These are phyloP conservation scores for Aspergillus sp. DNA, from an alignment of 2,329 filamentous ascomycete genomes.

Conservation along the genomic window DNA sequence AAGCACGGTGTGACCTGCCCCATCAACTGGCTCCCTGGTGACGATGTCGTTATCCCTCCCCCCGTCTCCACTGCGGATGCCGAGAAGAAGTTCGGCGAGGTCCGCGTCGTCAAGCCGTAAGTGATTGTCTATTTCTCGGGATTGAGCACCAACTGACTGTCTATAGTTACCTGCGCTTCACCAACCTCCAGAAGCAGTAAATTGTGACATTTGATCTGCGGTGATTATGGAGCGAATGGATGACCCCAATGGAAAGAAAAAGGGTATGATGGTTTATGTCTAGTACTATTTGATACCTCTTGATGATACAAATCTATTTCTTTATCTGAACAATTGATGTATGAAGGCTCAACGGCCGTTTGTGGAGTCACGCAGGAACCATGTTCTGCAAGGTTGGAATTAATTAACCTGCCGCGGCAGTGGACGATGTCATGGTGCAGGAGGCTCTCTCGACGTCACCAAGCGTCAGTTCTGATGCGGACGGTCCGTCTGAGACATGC, in stretches of 20 bases:
- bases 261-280: slow-evolving; percentile 8
- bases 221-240: background rate
- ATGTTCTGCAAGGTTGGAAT: background rate
- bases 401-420: background rate
- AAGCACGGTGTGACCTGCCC: slow-evolving; percentile 86
- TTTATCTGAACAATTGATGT: background rate
- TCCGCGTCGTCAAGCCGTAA: slow-evolving; percentile 60
- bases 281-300: slow-evolving; percentile 11
- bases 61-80: slow-evolving; percentile 80
- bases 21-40: slow-evolving; percentile 85
- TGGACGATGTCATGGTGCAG: slow-evolving; percentile 10
- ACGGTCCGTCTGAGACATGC: background rate
- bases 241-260: slow-evolving; percentile 5
- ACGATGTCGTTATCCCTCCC: slow-evolving; percentile 91
- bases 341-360: background rate
- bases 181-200: slow-evolving; percentile 34
- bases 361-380: background rate
- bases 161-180: slow-evolving; percentile 36
- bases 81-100: slow-evolving; percentile 79
- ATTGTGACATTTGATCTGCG: slow-evolving; percentile 5
- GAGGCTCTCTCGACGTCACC: background rate
- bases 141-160: slow-evolving; percentile 3
- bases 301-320: slow-evolving; percentile 1
- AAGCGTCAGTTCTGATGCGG: background rate
- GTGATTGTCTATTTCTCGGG: slow-evolving; percentile 6